phyloP scores from a whole-genome alignment of 257 asterid species.

The Verbena officinalis region DNA sequence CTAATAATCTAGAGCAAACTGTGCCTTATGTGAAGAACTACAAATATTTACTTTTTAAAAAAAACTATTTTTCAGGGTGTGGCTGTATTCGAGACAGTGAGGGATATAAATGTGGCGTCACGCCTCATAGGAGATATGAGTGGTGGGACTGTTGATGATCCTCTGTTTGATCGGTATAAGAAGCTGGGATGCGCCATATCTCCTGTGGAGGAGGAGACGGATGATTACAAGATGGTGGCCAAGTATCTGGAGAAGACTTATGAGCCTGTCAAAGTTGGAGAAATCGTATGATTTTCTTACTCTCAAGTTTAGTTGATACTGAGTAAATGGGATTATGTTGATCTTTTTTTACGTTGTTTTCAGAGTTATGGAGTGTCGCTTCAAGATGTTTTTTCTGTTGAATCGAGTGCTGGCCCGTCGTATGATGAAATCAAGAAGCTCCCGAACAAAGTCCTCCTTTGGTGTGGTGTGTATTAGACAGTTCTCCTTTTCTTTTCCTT shows the following conservation, averaged over 20 bases:
- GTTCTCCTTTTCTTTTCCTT: too few species aligned
- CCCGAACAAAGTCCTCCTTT: slow-evolving; percentile 74
- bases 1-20: too few species aligned
- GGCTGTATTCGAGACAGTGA: slow-evolving; percentile 63
- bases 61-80: slow-evolving; percentile 56
- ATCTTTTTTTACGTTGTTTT: background rate
- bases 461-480: slow-evolving; percentile 75
- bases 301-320: too few species aligned
- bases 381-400: slow-evolving; percentile 66
- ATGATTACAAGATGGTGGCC: slow-evolving; percentile 78
- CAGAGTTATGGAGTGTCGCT: slow-evolving; percentile 78
- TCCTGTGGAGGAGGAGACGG: slow-evolving; percentile 50
- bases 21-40: too few species aligned
- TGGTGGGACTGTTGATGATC: slow-evolving; percentile 71
- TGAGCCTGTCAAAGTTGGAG: slow-evolving; percentile 80
- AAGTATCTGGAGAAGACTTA: slow-evolving; percentile 76
- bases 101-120: slow-evolving; percentile 82
- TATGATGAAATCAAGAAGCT: slow-evolving; percentile 60
- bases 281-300: slow-evolving; percentile 47
- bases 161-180: slow-evolving; percentile 72
- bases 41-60: too few species aligned
- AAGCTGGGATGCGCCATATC: slow-evolving; percentile 68
- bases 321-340: too few species aligned
- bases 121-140: slow-evolving; percentile 81
- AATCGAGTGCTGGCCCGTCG: slow-evolving; percentile 77